Evolutionary conservation across 2,329 filamentous ascomycete species (phyloP).

Genomic region (Penicillium sp.): DNA sequence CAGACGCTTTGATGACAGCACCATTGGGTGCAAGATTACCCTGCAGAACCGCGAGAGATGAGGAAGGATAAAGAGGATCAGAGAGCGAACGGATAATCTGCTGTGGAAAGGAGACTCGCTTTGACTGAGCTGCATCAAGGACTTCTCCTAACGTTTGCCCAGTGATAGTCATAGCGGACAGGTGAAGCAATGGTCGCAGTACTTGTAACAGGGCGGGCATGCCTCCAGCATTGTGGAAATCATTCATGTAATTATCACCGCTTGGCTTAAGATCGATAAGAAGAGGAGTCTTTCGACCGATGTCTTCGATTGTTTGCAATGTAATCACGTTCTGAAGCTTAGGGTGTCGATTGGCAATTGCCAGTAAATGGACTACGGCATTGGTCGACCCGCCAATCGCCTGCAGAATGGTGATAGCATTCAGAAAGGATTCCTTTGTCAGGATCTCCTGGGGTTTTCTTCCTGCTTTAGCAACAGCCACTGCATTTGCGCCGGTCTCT

Average conservation of each 20-base stretch:
- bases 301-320: conserved; percentile 49
- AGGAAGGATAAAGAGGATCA: conserved; percentile 46
- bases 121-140: conserved; percentile 45
- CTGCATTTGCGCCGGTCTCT: conserved; percentile 53
- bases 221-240: conserved; percentile 55
- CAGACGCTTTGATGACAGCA: conserved; percentile 52
- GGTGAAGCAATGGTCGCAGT: conserved; percentile 47
- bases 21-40: conserved; percentile 53
- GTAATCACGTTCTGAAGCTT: conserved; percentile 46
- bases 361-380: conserved; percentile 55
- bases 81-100: conserved; percentile 47
- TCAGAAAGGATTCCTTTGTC: conserved; percentile 50
- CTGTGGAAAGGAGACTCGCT: conserved; percentile 41
- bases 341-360: conserved; percentile 56
- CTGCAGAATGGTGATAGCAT: conserved; percentile 54
- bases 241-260: conserved; percentile 56
- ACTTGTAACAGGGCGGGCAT: conserved; percentile 51
- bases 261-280: conserved; percentile 55
- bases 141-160: conserved; percentile 50
- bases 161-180: conserved; percentile 48
- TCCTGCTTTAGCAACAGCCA: conserved; percentile 41
- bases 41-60: conserved; percentile 47
- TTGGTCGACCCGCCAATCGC: conserved; percentile 60
- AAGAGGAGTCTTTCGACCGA: conserved; percentile 49
- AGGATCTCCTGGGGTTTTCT: conserved; percentile 48